Percentiles rank a stretch among this genome's conserved stretches.
phyloP scores from a whole-genome alignment of 306 rosid genomes.

The Vigna mungo region DNA sequence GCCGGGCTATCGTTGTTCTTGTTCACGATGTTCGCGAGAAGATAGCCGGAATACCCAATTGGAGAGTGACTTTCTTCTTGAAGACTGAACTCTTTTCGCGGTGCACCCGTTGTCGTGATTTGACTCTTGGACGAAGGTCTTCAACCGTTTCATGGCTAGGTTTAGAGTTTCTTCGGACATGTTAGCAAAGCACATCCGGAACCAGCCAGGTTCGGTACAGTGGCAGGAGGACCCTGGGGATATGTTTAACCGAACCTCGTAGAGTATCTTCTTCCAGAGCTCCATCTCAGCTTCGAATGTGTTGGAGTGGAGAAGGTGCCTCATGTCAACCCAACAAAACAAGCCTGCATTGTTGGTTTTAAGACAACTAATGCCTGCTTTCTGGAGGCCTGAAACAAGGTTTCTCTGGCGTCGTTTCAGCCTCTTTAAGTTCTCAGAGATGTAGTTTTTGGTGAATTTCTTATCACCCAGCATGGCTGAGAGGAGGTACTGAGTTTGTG shows the following conservation, averaged over 20 bases:
- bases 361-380: conserved; percentile 65
- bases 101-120: conserved; percentile 10
- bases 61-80: conserved; percentile 57
- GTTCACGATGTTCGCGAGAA: conserved; percentile 57
- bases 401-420: conserved; percentile 60
- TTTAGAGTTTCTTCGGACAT: conserved; percentile 69
- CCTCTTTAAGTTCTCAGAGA: conserved; percentile 68
- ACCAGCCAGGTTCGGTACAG: conserved; percentile 90
- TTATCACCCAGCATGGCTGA: conserved; percentile 78
- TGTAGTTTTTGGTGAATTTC: conserved; percentile 67
- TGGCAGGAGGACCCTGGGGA: conserved; percentile 88
- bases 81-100: conserved; percentile 23
- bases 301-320: conserved; percentile 61
- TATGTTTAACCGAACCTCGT: conserved; percentile 68
- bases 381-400: conserved; percentile 61
- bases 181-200: conserved; percentile 82
- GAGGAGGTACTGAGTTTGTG: conserved; percentile 84
- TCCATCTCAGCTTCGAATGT: conserved; percentile 85
- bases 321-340: conserved; percentile 92
- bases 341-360: conserved; percentile 80
- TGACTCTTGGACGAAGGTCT: conserved; percentile 55
- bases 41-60: conserved; percentile 89
- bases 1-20: conserved; percentile 64
- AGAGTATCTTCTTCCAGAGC: conserved; percentile 79
- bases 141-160: conserved; percentile 70